Conservation (phyloP, 2,329 filamentous ascomycete species). For the Claviceps maximensis region DNA sequence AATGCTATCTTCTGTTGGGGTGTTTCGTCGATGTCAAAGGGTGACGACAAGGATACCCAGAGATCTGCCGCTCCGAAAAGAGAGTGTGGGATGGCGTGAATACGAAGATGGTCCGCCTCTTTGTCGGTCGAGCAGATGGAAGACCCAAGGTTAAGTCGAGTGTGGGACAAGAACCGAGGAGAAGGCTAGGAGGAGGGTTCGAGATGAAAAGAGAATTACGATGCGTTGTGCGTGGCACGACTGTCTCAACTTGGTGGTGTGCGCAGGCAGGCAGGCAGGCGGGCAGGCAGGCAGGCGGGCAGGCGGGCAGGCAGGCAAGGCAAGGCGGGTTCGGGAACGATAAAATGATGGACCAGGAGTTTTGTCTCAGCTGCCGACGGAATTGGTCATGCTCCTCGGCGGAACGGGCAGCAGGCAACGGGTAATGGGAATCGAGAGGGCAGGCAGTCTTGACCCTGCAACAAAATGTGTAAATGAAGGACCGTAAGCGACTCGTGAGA, state of each 20-base stretch:
- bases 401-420: not conserved
- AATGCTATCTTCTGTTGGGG: not conserved
- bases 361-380: conserved; percentile 5
- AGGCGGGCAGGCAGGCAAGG: too few relatives aligned
- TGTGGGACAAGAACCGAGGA: not conserved
- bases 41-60: not conserved
- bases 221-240: not conserved
- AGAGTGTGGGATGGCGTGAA: not conserved
- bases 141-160: not conserved
- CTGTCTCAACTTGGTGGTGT: not conserved
- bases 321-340: too few relatives aligned
- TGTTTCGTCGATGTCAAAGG: not conserved
- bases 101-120: not conserved
- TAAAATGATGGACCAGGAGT: conserved; percentile 2
- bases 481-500: not conserved
- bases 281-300: too few relatives aligned
- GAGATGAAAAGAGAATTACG: not conserved
- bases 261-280: too few relatives aligned
- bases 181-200: not conserved
- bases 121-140: not conserved
- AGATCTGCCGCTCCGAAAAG: not conserved
- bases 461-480: not conserved
- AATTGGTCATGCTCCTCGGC: conserved; percentile 4
- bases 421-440: too few relatives aligned
- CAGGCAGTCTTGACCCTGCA: not conserved